Conservation (phyloP, 148 eudicot genomes). For the Cornus controversa region DNA sequence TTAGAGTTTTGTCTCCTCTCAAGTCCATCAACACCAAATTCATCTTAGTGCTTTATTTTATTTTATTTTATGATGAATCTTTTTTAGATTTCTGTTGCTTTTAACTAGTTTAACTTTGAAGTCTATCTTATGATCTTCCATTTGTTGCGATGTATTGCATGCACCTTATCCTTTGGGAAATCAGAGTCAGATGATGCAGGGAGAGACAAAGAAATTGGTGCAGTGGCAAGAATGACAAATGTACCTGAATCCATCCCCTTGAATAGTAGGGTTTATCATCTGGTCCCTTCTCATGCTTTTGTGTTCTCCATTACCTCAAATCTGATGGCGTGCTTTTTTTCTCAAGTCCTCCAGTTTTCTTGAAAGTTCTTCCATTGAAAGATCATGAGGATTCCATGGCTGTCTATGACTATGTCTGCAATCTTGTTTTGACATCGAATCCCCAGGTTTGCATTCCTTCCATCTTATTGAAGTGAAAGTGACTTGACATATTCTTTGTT, state of each 20-base stretch:
- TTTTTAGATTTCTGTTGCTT: background rate
- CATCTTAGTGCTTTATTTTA: no score
- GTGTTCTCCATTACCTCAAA: background rate
- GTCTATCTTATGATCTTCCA: background rate
- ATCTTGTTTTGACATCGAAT: constrained; percentile 81
- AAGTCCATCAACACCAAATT: no score
- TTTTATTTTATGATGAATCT: constrained; percentile 2
- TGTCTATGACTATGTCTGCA: constrained; percentile 86
- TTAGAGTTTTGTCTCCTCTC: no score
- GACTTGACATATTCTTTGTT: background rate
- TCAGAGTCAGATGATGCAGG: constrained; percentile 95
- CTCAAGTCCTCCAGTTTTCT: constrained; percentile 82
- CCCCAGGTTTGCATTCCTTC: constrained; percentile 53
- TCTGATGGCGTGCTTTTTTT: background rate
- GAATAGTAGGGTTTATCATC: constrained; percentile 63
- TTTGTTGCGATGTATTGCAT: constrained; percentile 53
- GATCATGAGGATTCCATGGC: constrained; percentile 85
- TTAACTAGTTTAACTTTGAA: constrained; percentile 3
- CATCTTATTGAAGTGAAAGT: background rate
- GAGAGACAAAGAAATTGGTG: constrained; percentile 97
- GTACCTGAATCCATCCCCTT: constrained; percentile 82
- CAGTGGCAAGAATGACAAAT: constrained; percentile 96
- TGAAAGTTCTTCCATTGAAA: constrained; percentile 83
- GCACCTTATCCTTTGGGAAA: constrained; percentile 78
- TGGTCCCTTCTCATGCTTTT: background rate